Conservation (phyloP, 2,329 filamentous ascomycete species). For the Ophiognomonia clavigignenti-juglandacearum region DNA sequence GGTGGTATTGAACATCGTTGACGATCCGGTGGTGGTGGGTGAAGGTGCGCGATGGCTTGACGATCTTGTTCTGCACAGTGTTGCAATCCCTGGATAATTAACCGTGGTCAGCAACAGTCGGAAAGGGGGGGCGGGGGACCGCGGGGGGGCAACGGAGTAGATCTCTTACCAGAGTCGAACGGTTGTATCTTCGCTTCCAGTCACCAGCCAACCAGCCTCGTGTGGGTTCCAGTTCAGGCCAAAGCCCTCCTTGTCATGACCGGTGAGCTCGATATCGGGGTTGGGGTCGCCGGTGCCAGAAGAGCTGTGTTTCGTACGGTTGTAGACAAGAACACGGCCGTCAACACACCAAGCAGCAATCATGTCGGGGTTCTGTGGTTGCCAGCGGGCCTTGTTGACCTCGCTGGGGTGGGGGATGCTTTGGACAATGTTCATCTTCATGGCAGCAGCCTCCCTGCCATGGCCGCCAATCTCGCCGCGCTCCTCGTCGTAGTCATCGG, state of each 20-base stretch:
- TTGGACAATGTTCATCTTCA: slow-evolving; percentile 90
- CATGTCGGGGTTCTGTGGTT: slow-evolving; percentile 94
- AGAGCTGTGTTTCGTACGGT: slow-evolving; percentile 85
- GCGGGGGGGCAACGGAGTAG: slow-evolving; percentile 3
- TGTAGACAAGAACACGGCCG: slow-evolving; percentile 85
- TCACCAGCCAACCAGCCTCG: slow-evolving; percentile 73
- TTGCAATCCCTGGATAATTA: slow-evolving; percentile 12
- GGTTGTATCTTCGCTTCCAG: slow-evolving; percentile 87
- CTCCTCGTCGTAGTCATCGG: slow-evolving; percentile 85
- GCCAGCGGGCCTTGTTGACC: slow-evolving; percentile 97
- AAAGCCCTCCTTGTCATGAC: slow-evolving; percentile 86
- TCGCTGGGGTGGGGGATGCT: slow-evolving; percentile 95
- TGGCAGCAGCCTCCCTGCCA: slow-evolving; percentile 67
- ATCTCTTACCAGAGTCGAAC: slow-evolving; percentile 78
- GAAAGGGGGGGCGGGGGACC: too few species aligned
- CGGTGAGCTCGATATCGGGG: slow-evolving; percentile 78
- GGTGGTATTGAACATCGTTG: slow-evolving; percentile 96
- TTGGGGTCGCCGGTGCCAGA: slow-evolving; percentile 69
- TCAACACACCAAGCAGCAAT: slow-evolving; percentile 91
- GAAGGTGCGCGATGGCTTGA: slow-evolving; percentile 71
- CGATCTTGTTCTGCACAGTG: slow-evolving; percentile 51
- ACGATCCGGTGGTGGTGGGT: slow-evolving; percentile 87
- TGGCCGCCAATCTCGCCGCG: slow-evolving; percentile 92
- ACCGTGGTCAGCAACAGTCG: background rate
- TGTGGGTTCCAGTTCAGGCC: slow-evolving; percentile 91